Base-by-base conservation (phyloP, 345 rosid genomes). In the Eucalyptus decipiens region DNA sequence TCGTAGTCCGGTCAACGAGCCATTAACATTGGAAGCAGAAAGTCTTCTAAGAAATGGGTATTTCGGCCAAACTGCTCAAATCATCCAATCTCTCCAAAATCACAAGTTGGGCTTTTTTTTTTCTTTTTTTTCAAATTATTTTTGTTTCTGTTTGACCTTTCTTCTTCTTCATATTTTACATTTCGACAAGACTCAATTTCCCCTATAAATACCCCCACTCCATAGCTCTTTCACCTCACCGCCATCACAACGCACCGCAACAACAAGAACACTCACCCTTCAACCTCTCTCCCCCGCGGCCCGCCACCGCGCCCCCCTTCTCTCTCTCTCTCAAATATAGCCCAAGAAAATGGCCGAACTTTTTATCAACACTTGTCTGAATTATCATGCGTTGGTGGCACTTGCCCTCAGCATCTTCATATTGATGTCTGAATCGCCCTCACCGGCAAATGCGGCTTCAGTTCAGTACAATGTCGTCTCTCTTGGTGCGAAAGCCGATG, bases 401-500 rank as follows among this genome's bases (percentile, higher is more conserved):
- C 54, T 67, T 42, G 85, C 30, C 37, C 34, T 88, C 50, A 21
- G 86, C 87, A 54, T 89, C 83, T 24, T 88, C 54, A 51, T 87
- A 60, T 60, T 86, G 89, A 81, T 83, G 40, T 50, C 88, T 58
- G 89, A 89, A 11, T 72, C 24, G 5, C 62, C 86, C 12, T 30
- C 34, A 52, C 12, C 88, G 6, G 80, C 76, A 34, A 34, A 12
- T 49, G 88, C 88, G 14, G 49, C 62, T 86, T 90, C 92, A 51
- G 26, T n/a, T 28, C 89, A 89, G 60, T 89, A 89, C 58, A 91
- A 92, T 90, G 94, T 96, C 40, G 50, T 90, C 24, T 90, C 89
- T 23, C 92, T 90, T 14, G 98, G 99, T 15, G 98, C 98, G 87
- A 93, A 90, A 88, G 90, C 96, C 12, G 97, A 95, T 21, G 97